Percentiles rank a stretch among this genome's conserved stretches.
Evolutionary conservation across 495 filamentous ascomycete species (phyloP).

Genomic region (Polyplosphaeria fusca): DNA sequence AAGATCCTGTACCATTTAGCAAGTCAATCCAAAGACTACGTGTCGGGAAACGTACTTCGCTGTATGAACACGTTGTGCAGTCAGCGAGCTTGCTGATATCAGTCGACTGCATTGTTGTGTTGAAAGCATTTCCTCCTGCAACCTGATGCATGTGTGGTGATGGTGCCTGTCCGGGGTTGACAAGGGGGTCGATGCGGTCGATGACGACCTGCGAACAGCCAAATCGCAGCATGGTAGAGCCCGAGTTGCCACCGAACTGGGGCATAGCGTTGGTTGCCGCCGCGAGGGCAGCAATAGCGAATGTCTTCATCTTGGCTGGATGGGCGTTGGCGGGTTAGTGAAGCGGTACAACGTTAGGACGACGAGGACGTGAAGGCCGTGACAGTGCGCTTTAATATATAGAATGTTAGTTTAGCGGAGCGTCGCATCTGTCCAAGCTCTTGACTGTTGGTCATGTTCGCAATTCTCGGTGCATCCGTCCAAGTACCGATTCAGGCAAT

Average conservation of each 20-base stretch:
- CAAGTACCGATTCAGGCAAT: no score
- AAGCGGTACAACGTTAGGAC: no score
- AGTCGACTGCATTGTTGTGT: constrained; percentile 14
- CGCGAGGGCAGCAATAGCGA: constrained; percentile 10
- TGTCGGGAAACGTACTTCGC: no score
- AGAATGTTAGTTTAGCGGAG: no score
- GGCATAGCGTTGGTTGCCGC: constrained; percentile 16
- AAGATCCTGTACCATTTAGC: no score
- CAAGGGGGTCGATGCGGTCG: constrained; percentile 29
- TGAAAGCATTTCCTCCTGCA: constrained; percentile 29
- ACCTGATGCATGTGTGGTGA: constrained; percentile 29
- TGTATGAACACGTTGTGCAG: constrained; percentile 30
- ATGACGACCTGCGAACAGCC: constrained; percentile 27
- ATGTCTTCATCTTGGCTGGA: constrained; percentile 10
- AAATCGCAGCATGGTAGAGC: constrained; percentile 8
- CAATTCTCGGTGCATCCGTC: no score
- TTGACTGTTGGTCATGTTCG: no score
- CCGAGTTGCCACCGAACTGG: background rate
- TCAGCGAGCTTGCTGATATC: constrained; percentile 15
- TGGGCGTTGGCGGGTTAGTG: no score
- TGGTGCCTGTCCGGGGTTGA: constrained; percentile 25
- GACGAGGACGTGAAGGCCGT: no score
- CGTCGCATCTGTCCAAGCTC: no score
- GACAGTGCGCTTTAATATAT: no score
- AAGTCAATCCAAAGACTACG: no score